Evolutionary conservation across 2,329 filamentous ascomycete species (phyloP).

Genomic region (Penicillium rolfsii): DNA sequence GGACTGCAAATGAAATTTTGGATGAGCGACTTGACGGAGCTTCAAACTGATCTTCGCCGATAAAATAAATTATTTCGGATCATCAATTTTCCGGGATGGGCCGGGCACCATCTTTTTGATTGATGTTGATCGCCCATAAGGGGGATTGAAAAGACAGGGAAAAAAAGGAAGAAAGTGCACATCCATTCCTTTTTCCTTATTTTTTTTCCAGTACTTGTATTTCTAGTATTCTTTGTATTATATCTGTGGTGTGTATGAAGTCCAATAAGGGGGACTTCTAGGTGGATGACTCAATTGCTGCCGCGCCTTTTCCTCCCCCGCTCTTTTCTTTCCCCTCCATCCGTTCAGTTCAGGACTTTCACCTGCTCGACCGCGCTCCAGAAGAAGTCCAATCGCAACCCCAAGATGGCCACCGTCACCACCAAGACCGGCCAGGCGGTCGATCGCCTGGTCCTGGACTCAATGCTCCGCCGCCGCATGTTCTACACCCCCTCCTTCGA

Average conservation of each 20-base stretch:
- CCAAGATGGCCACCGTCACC: constrained; percentile 64
- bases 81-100: constrained; percentile 29
- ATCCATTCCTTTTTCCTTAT: constrained; percentile 13
- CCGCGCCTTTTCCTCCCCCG: constrained; percentile 38
- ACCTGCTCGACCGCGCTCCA: constrained; percentile 42
- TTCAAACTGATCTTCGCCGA: constrained; percentile 15
- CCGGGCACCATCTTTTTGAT: constrained; percentile 15
- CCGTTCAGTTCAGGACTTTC: constrained; percentile 44
- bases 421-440: constrained; percentile 89
- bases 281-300: constrained; percentile 48
- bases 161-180: constrained; percentile 12
- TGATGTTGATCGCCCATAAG: constrained; percentile 15
- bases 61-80: constrained; percentile 38
- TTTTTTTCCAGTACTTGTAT: constrained; percentile 1
- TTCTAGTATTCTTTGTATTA: constrained; percentile 10
- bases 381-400: constrained; percentile 39
- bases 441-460: constrained; percentile 79
- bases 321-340: constrained; percentile 42
- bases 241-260: constrained; percentile 25
- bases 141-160: constrained; percentile 14
- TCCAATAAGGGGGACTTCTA: constrained; percentile 24
- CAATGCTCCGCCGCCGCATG: constrained; percentile 80
- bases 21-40: not conserved
- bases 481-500: constrained; percentile 97
- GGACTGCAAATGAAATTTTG: constrained; percentile 1